Evolutionary conservation across 2,329 filamentous ascomycete genomes (phyloP), one percentile per base, ranked within the genome.

Genomic region (Hortaea werneckii): DNA sequence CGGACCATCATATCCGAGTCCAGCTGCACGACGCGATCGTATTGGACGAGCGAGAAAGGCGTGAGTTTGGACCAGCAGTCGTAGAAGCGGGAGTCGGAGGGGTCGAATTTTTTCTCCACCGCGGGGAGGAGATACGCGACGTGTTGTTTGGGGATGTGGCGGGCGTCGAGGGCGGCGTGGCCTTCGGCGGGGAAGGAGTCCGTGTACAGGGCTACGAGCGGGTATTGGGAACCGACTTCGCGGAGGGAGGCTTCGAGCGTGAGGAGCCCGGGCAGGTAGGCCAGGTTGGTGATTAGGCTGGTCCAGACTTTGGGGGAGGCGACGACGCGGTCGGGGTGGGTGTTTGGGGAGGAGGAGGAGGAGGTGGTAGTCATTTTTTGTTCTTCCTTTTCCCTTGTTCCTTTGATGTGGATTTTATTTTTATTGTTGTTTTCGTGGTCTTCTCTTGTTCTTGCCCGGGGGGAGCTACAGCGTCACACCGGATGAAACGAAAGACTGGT

Each of bases 21-120:
- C 45, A 95, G 74, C 67, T 87, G 84, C 32, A 94, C 84, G 30
- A 94, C 78, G 37, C 87, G 78, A 27, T 82, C 74, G 67, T 89
- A 94, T 62, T 89, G 80, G 12, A 74, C 74, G 29, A 94, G 72
- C 20, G 78, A 80, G 64, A 94, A 95, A 5, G 84, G 80, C 11
- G 82, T 78, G 28, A 95, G 77, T 68, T 94, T 95, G 65, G 77
- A 85, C 87, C 87, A 95, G 73, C 83, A 88, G 66, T 94, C 86
- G 67, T 87, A 83, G 74, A 94, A 94, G 55, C 88, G 82, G 42
- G 83, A 81, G 65, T 94, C 87, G 50, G 84, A 77, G 58, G 72
- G 76, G 29, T 29, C 28, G 70, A 80, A 94, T 67, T 85, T 81
- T 50, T 80, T 81, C 42, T 70, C 63, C 30, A 73, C 66, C 2